Base-by-base conservation (phyloP, 129 eudicot genomes). In the Flaveria linearis region DNA sequence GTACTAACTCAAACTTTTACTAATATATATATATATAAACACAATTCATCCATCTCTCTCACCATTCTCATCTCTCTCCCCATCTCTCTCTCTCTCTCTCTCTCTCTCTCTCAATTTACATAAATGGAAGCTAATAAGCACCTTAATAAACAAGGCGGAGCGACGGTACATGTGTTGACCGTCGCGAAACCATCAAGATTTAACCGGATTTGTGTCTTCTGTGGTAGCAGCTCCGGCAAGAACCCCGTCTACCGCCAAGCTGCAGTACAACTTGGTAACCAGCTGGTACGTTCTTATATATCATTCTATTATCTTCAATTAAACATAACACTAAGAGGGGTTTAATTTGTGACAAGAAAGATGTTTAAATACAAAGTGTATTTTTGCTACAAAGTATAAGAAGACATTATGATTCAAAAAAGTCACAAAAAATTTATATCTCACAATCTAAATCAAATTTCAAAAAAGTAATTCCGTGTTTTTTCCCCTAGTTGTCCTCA, bases 211-310 rank as follows among this genome's bases (percentile, higher is more conserved):
- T 92, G 98, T 83, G 98, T 92, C 73, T 92, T 92, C 80, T 92
- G 98, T 71, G 98, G 98, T 1, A 90, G 96, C 72, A 90, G 98
- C 81, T 86, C 96, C 0, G 98, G 98, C 69, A 92, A 88, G 78
- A 90, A 85, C 16, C 96, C 96, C 3, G 81, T 83, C 76, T 92
- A 86, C 63, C 92, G 79, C 45, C 87, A 87, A 69, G 96, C 98
- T 0, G 98, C 98, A n/a, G 25, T 88, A 55, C 96, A 92, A 75
- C 98, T 92, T 9, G 98, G 86, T 17, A 85, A 90, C 68, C 80
- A 92, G 82, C 73, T 92, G 90, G 98, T 92, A 84, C 17, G 25
- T 52, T 25, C 73, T 25, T 67, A 26, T 43, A 16, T 25, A 23
- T 47, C 3, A 10, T 1, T 58, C 41, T 36, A 36, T 36, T 36